phyloP scores from a whole-genome alignment of 2,329 filamentous ascomycete species.

The Diaporthe citri region DNA sequence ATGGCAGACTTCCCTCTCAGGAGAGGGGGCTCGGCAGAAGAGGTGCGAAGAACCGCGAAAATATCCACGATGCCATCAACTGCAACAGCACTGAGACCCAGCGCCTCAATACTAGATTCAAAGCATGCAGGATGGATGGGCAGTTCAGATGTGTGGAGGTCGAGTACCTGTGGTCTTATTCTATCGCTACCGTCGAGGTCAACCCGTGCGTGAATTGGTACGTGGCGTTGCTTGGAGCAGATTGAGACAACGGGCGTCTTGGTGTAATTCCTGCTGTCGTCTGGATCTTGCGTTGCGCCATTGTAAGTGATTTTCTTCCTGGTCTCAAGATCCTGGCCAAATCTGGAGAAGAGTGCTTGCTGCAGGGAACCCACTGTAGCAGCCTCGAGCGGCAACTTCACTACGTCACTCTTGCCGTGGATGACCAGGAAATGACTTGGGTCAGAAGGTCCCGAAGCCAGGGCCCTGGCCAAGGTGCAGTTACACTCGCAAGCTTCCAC shows the following conservation, averaged over 20 bases:
- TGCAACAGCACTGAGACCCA: background rate
- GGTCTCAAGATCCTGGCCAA: conserved; percentile 12
- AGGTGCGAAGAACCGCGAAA: conserved; percentile 8
- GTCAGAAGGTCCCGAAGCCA: background rate
- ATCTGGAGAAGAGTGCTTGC: conserved; percentile 1
- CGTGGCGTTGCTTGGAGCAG: conserved; percentile 30
- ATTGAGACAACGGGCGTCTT: conserved; percentile 23
- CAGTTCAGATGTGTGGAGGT: conserved; percentile 26
- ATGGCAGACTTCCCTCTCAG: conserved; percentile 21
- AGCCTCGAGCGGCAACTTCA: background rate
- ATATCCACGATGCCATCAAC: conserved; percentile 13
- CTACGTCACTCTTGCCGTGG: conserved; percentile 24
- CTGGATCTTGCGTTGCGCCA: background rate
- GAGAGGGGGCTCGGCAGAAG: background rate
- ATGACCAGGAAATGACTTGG: conserved; percentile 11
- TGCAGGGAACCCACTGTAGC: conserved; percentile 2
- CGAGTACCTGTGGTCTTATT: conserved; percentile 7
- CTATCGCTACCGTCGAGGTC: background rate
- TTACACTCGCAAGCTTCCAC: conserved; percentile 27
- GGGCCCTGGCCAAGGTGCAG: conserved; percentile 7
- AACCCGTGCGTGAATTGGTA: background rate
- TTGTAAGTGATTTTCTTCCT: conserved; percentile 1
- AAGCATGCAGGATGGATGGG: conserved; percentile 29
- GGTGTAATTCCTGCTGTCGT: background rate
- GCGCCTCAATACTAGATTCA: background rate